These are phyloP conservation scores for Cinnamomum chago DNA, from an alignment of 164 flowering plant genomes.

Conservation along the genomic window DNA sequence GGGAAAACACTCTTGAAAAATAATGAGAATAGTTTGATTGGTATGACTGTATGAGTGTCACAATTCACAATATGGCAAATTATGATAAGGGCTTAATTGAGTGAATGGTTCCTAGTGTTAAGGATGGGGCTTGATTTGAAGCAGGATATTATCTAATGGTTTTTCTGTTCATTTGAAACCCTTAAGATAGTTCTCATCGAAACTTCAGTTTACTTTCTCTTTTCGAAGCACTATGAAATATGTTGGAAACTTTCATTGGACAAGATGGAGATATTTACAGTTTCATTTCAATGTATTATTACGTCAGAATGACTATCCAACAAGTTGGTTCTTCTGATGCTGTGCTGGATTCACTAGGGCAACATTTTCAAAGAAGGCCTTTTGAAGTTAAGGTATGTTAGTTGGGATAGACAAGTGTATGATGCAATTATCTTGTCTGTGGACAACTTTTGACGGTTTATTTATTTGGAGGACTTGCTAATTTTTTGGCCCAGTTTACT, in stretches of 20 bases:
- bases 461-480: background rate
- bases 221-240: background rate
- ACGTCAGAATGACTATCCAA: constrained; percentile 56
- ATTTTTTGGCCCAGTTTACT: constrained; percentile 3
- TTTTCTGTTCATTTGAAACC: background rate
- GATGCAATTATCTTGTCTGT: background rate
- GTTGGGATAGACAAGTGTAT: background rate
- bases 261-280: background rate
- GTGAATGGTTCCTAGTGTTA: too few relatives aligned
- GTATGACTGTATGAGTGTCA: too few relatives aligned
- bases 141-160: background rate
- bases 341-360: constrained; percentile 65
- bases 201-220: background rate
- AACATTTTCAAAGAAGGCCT: constrained; percentile 65
- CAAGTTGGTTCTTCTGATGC: constrained; percentile 68
- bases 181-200: background rate
- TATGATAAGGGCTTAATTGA: too few relatives aligned
- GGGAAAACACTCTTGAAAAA: too few relatives aligned
- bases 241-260: background rate
- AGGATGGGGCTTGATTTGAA: too few relatives aligned
- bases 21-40: too few relatives aligned
- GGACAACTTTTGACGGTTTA: background rate
- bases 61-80: too few relatives aligned
- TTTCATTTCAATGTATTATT: background rate
- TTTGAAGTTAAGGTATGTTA: constrained; percentile 71